A percentile compares a stretch with the other conserved stretches of the same genome.
phyloP scores from a whole-genome alignment of 352 stramenopile species.

The Plasmopara halstedii region DNA sequence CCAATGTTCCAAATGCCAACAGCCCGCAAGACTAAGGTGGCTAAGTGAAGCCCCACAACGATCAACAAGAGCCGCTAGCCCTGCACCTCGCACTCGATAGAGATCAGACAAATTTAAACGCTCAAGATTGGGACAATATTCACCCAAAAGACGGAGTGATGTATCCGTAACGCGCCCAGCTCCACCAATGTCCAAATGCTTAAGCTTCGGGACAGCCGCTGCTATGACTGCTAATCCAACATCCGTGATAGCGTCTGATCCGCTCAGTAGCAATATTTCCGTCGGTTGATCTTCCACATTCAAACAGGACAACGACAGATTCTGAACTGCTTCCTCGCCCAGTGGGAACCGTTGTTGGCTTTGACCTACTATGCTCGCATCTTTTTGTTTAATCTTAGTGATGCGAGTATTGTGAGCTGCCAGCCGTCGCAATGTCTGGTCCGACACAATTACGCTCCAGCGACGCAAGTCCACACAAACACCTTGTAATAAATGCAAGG shows the following conservation, averaged over 20 bases:
- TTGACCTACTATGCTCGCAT: constrained; percentile 6
- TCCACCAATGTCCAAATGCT: constrained; percentile 46
- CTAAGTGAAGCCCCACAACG: constrained; percentile 28
- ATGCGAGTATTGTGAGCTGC: constrained; percentile 55
- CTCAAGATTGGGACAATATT: constrained; percentile 37
- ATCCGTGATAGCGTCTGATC: constrained; percentile 62
- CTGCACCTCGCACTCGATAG: constrained; percentile 38
- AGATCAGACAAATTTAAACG: constrained; percentile 49
- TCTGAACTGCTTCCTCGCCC: constrained; percentile 4
- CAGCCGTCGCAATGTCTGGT: constrained; percentile 51
- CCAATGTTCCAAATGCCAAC: constrained; percentile 54
- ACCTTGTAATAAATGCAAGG: constrained; percentile 54
- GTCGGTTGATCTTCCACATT: constrained; percentile 25
- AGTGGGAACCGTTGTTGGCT: constrained; percentile 3
- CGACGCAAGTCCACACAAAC: constrained; percentile 42
- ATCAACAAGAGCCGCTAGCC: constrained; percentile 57
- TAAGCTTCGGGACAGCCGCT: constrained; percentile 35
- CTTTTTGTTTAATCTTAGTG: constrained; percentile 13
- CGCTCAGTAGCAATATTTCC: constrained; percentile 45
- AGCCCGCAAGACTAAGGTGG: constrained; percentile 40
- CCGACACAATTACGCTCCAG: constrained; percentile 65
- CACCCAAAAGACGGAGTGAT: constrained; percentile 39
- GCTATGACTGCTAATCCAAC: constrained; percentile 42
- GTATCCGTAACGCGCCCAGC: constrained; percentile 46
- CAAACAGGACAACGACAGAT: constrained; percentile 6